Base-by-base conservation (phyloP, 2,329 filamentous ascomycete species). In the Teratosphaeria zuluensis region DNA sequence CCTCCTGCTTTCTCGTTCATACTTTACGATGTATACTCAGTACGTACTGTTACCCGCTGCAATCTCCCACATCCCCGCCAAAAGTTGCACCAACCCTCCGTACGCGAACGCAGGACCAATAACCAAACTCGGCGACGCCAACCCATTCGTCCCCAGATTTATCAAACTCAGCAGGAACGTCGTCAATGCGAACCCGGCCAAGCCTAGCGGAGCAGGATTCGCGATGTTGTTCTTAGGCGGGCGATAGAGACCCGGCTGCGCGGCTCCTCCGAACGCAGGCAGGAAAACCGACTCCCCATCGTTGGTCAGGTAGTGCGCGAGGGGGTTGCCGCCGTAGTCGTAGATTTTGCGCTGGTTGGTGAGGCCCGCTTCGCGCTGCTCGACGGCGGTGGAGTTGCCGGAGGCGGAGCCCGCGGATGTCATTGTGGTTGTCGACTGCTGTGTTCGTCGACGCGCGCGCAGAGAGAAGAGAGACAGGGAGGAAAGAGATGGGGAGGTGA, bases 21-120 rank as follows among this genome's bases (percentile, higher is more conserved):
- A 5, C 21, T 7, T 12, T 56, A 59, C 12, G 60, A 46, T 14
- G 7, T 16, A 16, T 38, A 19, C 3, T 35, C 30, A n/a, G 19
- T 16, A 48, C 52, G 35, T 24, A 65, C 56, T 48, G 55, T 92
- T 92, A 59, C 88, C 89, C n/a, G 89, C 81, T 38, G 88, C 88
- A 83, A 92, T 89, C 77, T 92, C 89, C 89, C 89, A 94, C 89
- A 92, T 94, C 77, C 89, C 89, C 64, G 89, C 87, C 24, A 90
- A 77, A 55, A 92, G 79, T 77, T 94, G 89, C 51, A 92, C 84
- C 16, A 91, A 78, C 67, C 88, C 89, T 67, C 89, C 89, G 71
- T 92, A 92, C 28, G 81, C 88, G 65, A 87, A 86, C 5, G 88
- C 87, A 16, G 87, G 75, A 12, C 83, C 82, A 9, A 91, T 79